These are phyloP conservation scores for Hypoxylon rubiginosum DNA, from an alignment of 2,329 filamentous ascomycete species.

Conservation along the genomic window DNA sequence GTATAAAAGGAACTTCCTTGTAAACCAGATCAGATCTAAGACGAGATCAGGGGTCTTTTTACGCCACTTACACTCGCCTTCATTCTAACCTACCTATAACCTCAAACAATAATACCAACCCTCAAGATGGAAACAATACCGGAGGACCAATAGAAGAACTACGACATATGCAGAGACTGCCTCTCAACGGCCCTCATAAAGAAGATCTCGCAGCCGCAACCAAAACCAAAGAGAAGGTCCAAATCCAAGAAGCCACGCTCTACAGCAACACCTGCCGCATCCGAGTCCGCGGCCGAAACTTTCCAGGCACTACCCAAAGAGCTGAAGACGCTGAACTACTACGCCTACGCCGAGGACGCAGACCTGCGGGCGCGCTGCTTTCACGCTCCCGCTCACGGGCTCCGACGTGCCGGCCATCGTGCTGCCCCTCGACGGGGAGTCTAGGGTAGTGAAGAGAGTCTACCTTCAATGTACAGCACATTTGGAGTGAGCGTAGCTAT, in stretches of 20 bases:
- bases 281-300: constrained; percentile 71
- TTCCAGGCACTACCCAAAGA: constrained; percentile 74
- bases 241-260: constrained; percentile 49
- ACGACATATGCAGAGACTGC: constrained; percentile 79
- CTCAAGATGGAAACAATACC: constrained; percentile 34
- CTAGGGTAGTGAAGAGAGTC: too few relatives aligned
- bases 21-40: neutral
- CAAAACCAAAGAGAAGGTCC: constrained; percentile 61
- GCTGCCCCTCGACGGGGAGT: constrained; percentile 64
- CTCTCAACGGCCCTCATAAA: constrained; percentile 78
- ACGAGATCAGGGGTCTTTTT: neutral
- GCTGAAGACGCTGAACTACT: constrained; percentile 73
- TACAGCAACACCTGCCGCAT: constrained; percentile 12
- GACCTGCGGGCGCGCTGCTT: constrained; percentile 69
- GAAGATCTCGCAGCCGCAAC: constrained; percentile 61
- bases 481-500: too few relatives aligned
- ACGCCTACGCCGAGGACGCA: constrained; percentile 63
- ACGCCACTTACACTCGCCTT: neutral
- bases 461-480: too few relatives aligned
- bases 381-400: constrained; percentile 66
- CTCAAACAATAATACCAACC: neutral
- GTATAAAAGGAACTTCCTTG: constrained; percentile 7
- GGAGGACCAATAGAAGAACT: constrained; percentile 61
- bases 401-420: constrained; percentile 65
- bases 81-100: neutral